Evolutionary conservation across 495 filamentous ascomycete species (phyloP).

Genomic region (Parathielavia appendiculata): DNA sequence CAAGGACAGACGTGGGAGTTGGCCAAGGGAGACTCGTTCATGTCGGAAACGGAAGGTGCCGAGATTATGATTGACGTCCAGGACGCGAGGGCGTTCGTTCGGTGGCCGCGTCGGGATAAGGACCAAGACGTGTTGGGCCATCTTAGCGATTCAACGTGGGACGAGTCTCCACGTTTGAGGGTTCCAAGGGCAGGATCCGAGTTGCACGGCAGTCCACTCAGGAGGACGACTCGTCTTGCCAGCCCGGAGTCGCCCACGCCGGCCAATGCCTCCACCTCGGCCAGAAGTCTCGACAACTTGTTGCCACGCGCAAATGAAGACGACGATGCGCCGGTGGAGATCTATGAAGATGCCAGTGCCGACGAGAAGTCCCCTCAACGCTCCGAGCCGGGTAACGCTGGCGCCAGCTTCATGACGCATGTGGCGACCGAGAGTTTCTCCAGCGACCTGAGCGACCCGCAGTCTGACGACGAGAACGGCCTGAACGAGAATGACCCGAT

Average conservation of each 20-base stretch:
- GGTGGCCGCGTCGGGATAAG: conserved; percentile 68
- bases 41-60: conserved; percentile 79
- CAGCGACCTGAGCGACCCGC: conserved; percentile 58
- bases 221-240: conserved; percentile 53
- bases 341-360: conserved; percentile 54
- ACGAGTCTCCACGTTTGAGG: conserved; percentile 48
- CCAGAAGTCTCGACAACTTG: conserved; percentile 28
- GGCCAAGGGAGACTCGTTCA: conserved; percentile 82
- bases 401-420: conserved; percentile 35
- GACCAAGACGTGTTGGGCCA: conserved; percentile 58
- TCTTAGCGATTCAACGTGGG: conserved; percentile 64
- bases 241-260: conserved; percentile 76
- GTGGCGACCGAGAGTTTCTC: conserved; percentile 41
- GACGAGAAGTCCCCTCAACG: conserved; percentile 39
- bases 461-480: conserved; percentile 62
- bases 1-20: conserved; percentile 83
- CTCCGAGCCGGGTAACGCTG: conserved; percentile 13
- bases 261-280: conserved; percentile 35
- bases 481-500: conserved; percentile 89
- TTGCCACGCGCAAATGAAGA: conserved; percentile 27
- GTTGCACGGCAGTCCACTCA: conserved; percentile 61
- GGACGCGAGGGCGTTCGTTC: conserved; percentile 79
- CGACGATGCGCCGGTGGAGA: conserved; percentile 39
- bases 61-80: conserved; percentile 97
- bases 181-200: conserved; percentile 29